Conservation (phyloP, 2,329 filamentous ascomycete genomes). For the Leptographium lundbergii region DNA sequence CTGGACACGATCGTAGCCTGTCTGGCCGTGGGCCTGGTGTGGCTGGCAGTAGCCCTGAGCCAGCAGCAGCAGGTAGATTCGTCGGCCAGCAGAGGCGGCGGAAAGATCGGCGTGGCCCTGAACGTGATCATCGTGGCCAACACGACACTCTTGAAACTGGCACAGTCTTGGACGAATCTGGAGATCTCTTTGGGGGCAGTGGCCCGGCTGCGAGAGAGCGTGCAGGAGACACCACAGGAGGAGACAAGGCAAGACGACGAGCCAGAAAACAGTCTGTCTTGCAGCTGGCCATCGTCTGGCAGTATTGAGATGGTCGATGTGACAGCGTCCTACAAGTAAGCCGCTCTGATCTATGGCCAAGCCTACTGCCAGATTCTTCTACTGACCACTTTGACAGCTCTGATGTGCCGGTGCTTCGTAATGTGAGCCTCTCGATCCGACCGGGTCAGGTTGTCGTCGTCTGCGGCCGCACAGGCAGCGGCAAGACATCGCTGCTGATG, state of each 20-base stretch:
- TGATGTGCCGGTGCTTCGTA: constrained; percentile 13
- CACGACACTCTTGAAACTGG: constrained; percentile 20
- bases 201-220: constrained; percentile 14
- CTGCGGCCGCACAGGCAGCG: constrained; percentile 37
- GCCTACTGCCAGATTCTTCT: neutral
- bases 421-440: constrained; percentile 16
- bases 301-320: constrained; percentile 15
- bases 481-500: constrained; percentile 31
- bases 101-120: constrained; percentile 22
- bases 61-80: neutral
- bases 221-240: constrained; percentile 16
- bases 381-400: constrained; percentile 1
- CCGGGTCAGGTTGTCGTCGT: constrained; percentile 36
- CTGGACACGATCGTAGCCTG: constrained; percentile 35
- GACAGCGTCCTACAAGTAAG: constrained; percentile 19
- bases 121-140: constrained; percentile 23
- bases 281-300: constrained; percentile 18
- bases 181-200: constrained; percentile 24
- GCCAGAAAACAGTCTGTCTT: neutral
- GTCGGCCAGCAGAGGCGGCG: constrained; percentile 10
- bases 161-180: constrained; percentile 21
- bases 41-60: constrained; percentile 12
- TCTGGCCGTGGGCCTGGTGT: constrained; percentile 25
- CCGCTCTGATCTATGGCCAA: too few species aligned
- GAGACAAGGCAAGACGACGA: constrained; percentile 11